A percentile compares a stretch with the other conserved stretches of the same genome.
Conservation (phyloP, 2,329 filamentous ascomycete genomes). For the Penicillium sp. region DNA sequence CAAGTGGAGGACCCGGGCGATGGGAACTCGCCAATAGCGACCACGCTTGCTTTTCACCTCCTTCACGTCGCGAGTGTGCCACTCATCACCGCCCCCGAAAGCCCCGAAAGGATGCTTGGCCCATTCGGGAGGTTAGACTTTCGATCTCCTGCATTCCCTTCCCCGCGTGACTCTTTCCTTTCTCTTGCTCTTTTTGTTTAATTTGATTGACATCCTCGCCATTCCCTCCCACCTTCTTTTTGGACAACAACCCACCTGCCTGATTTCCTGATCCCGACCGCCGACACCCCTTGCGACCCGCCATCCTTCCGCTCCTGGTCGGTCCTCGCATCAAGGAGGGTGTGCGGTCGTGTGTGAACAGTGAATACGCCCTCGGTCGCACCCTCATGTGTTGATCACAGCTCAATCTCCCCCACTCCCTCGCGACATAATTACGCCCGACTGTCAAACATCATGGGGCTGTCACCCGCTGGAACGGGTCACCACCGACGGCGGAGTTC, state of each 20-base stretch:
- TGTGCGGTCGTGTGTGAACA: constrained; percentile 13
- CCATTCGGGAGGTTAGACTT: not conserved
- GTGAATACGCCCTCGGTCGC: constrained; percentile 9
- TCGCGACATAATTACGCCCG: constrained; percentile 9
- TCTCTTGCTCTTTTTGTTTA: not conserved
- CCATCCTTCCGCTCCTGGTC: not conserved
- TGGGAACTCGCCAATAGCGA: too few species aligned
- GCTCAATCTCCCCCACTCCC: constrained; percentile 7
- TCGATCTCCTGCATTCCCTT: not conserved
- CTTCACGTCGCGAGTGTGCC: too few species aligned
- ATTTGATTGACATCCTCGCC: not conserved
- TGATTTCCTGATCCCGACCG: not conserved
- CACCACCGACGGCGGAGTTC: constrained; percentile 38
- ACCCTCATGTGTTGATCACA: constrained; percentile 16
- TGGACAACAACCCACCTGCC: too few species aligned
- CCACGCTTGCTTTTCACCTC: not conserved
- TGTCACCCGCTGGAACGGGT: constrained; percentile 25
- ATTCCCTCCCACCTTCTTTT: not conserved
- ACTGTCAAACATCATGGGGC: constrained; percentile 25
- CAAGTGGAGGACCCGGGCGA: too few species aligned
- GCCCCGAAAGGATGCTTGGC: not conserved
- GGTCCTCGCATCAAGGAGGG: constrained; percentile 1
- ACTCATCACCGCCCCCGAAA: too few species aligned
- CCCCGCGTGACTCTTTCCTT: constrained; percentile 6
- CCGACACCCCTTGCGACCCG: not conserved